A percentile compares a stretch with the other conserved stretches of the same genome.
Evolutionary conservation across 1,284 basidiomycete species (phyloP).

Genomic region (Pascua sp.): DNA sequence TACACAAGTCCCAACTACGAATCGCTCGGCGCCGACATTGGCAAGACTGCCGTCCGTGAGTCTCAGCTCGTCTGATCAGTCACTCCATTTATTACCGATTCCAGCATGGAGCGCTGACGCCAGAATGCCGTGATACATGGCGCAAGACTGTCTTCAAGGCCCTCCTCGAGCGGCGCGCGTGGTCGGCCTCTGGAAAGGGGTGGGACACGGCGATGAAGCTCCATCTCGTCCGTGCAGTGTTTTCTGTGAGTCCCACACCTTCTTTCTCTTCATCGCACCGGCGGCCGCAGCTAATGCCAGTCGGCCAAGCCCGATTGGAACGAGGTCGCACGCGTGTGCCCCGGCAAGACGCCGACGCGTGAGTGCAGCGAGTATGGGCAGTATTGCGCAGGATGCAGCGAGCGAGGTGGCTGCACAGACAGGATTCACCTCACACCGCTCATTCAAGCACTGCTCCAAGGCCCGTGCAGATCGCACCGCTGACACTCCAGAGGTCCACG

Average conservation of each 20-base stretch:
- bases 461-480: no score
- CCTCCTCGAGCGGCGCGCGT: conserved; percentile 21
- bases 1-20: conserved; percentile 4
- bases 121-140: conserved; percentile 38
- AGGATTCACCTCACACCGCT: no score
- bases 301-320: conserved; percentile 24
- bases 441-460: no score
- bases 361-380: conserved; percentile 5
- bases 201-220: conserved; percentile 22
- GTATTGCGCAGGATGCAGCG: no score
- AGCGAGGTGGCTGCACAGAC: conserved; percentile 2
- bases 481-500: conserved; percentile 31
- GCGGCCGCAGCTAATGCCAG: conserved; percentile 11
- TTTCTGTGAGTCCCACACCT: conserved; percentile 14
- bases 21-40: conserved; percentile 3
- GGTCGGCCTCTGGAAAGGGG: conserved; percentile 18
- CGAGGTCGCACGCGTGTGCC: conserved; percentile 11
- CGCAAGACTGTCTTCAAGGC: conserved; percentile 29
- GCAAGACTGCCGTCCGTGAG: conserved; percentile 18
- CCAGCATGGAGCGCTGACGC: neutral
- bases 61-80: neutral
- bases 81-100: no score
- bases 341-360: conserved; percentile 23
- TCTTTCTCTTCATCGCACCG: no score
- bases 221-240: conserved; percentile 11